These are phyloP conservation scores for Aethionema arabicum DNA, from an alignment of 345 rosid genomes.

Conservation along the genomic window DNA sequence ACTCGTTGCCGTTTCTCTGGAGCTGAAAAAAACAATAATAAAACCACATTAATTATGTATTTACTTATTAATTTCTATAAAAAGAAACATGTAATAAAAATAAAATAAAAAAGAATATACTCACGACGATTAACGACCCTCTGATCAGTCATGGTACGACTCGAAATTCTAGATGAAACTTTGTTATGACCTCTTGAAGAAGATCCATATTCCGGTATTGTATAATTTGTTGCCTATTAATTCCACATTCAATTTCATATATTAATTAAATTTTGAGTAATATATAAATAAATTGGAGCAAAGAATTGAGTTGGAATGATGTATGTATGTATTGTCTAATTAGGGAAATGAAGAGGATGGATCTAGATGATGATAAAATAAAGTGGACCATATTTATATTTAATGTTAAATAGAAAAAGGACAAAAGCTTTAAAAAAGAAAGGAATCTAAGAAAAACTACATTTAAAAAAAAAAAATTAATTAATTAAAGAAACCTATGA, in stretches of 20 bases:
- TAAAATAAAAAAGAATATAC: conserved; percentile 13
- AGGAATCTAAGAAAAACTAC: conserved; percentile 40
- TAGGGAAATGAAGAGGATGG: conserved; percentile 18
- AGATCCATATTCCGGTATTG: conserved; percentile 55
- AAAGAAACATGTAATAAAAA: not conserved
- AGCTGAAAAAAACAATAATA: conserved; percentile 52
- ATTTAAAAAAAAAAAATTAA: conserved; percentile 30
- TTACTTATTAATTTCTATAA: not conserved
- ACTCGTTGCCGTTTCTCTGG: conserved; percentile 98
- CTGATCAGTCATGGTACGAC: conserved; percentile 40
- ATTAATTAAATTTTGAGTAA: too few relatives aligned
- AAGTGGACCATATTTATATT: conserved; percentile 19
- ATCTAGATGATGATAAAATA: conserved; percentile 5
- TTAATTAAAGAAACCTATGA: conserved; percentile 29
- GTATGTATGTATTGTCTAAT: conserved; percentile 25
- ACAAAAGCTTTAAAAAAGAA: conserved; percentile 34
- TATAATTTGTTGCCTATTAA: conserved; percentile 49
- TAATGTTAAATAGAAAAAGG: conserved; percentile 34
- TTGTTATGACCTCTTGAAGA: conserved; percentile 61
- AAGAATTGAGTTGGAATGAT: conserved; percentile 24
- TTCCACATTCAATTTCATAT: too few relatives aligned
- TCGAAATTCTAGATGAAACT: conserved; percentile 47
- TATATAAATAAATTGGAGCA: not conserved
- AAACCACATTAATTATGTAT: not conserved
- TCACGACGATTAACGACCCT: conserved; percentile 78